Evolutionary conservation across 139 green algal species (phyloP).

Genomic region (Coccomyxa sp.): DNA sequence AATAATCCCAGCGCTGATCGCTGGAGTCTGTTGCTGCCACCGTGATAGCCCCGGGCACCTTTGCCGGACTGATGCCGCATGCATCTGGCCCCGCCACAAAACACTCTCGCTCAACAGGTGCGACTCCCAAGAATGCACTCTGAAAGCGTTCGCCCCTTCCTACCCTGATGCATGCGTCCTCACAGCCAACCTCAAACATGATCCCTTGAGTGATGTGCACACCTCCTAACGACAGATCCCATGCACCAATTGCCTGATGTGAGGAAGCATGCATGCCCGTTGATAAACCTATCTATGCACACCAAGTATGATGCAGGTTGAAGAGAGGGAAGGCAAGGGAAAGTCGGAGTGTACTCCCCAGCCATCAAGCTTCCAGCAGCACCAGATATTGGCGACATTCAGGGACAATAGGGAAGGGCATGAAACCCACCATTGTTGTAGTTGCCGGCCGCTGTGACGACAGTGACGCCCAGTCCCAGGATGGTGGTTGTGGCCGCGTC

Average conservation of each 20-base stretch:
- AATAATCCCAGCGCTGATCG: conserved; percentile 34
- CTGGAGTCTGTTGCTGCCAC: conserved; percentile 28
- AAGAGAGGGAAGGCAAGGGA: conserved; percentile 7
- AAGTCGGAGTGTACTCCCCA: neutral
- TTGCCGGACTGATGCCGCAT: conserved; percentile 24
- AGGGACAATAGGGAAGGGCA: neutral
- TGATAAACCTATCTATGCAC: too few relatives aligned
- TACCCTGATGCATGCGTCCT: neutral
- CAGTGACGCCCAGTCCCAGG: conserved; percentile 32
- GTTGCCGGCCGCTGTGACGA: conserved; percentile 55
- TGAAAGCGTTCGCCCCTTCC: neutral
- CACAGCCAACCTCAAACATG: neutral
- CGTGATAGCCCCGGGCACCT: conserved; percentile 19
- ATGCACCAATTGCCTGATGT: too few relatives aligned
- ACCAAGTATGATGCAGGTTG: too few relatives aligned
- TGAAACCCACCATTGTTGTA: conserved; percentile 15
- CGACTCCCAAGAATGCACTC: neutral
- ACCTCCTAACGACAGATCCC: too few relatives aligned
- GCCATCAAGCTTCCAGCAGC: neutral
- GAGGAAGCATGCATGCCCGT: too few relatives aligned
- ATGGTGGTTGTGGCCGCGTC: conserved; percentile 50
- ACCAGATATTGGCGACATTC: neutral
- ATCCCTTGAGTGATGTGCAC: too few relatives aligned
- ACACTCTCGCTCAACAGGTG: neutral
- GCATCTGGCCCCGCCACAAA: conserved; percentile 10